Percentiles rank a stretch among this genome's conserved stretches.
Evolutionary conservation across 768 basidiomycete species (phyloP).

Genomic region (Boletales sp.): DNA sequence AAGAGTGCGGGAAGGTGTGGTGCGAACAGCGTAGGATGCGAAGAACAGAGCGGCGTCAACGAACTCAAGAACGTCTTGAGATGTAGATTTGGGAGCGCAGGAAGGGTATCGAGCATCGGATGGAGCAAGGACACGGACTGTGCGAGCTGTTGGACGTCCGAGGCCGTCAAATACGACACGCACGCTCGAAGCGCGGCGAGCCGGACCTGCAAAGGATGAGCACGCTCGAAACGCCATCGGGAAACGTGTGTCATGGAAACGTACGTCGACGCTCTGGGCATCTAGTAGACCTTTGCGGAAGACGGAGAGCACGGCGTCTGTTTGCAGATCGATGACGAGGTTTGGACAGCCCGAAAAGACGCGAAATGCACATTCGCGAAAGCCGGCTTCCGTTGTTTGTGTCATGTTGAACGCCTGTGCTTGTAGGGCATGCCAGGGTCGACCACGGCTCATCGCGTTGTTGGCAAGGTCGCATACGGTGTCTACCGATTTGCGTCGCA

Average conservation of each 20-base stretch:
- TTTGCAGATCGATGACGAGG: slow-evolving; percentile 72
- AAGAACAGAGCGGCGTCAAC: slow-evolving; percentile 66
- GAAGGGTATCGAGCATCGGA: slow-evolving; percentile 74
- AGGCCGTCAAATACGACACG: slow-evolving; percentile 63
- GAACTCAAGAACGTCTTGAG: slow-evolving; percentile 65
- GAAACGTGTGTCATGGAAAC: slow-evolving; percentile 19
- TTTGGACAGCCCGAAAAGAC: slow-evolving; percentile 75
- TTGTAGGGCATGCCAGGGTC: slow-evolving; percentile 82
- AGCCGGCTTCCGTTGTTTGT: slow-evolving; percentile 24
- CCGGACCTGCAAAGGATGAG: slow-evolving; percentile 48
- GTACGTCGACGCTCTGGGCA: slow-evolving; percentile 57
- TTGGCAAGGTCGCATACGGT: slow-evolving; percentile 75
- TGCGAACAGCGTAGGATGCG: slow-evolving; percentile 68
- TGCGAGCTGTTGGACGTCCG: slow-evolving; percentile 57
- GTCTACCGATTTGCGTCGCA: slow-evolving; percentile 69
- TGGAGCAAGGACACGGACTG: slow-evolving; percentile 59
- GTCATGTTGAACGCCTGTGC: slow-evolving; percentile 68
- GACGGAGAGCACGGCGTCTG: slow-evolving; percentile 62
- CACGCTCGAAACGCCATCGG: background rate
- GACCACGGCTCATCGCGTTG: slow-evolving; percentile 67
- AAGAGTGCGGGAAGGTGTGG: slow-evolving; percentile 68
- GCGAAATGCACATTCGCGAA: slow-evolving; percentile 62
- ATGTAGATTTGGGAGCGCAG: slow-evolving; percentile 48
- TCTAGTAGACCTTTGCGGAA: slow-evolving; percentile 71
- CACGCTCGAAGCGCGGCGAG: slow-evolving; percentile 69